These are phyloP conservation scores for Myochromella boudieri DNA, from an alignment of 768 basidiomycete species.

Conservation along the genomic window DNA sequence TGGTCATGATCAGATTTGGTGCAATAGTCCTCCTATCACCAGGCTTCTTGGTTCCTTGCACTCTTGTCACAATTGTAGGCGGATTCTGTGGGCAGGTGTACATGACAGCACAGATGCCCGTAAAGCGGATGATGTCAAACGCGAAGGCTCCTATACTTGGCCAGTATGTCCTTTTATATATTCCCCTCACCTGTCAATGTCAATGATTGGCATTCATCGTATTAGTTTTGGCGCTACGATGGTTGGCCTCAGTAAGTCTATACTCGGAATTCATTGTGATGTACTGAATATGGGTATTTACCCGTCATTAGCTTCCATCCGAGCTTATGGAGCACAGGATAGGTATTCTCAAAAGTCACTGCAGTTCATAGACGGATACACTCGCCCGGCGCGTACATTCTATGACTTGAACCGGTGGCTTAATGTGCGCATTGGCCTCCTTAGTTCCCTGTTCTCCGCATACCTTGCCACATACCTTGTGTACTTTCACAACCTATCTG, in stretches of 20 bases:
- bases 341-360: slow-evolving; percentile 41
- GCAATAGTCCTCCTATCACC: slow-evolving; percentile 44
- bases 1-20: slow-evolving; percentile 37
- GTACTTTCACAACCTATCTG: slow-evolving; percentile 37
- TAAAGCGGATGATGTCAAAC: slow-evolving; percentile 46
- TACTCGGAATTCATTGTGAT: background rate
- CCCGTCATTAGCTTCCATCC: slow-evolving; percentile 42
- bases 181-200: slow-evolving; percentile 1
- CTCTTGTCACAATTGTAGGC: slow-evolving; percentile 40
- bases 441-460: slow-evolving; percentile 55
- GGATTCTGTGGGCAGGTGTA: slow-evolving; percentile 40
- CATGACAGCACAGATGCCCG: slow-evolving; percentile 42
- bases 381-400: slow-evolving; percentile 41
- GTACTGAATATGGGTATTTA: background rate
- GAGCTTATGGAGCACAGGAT: slow-evolving; percentile 62
- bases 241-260: slow-evolving; percentile 45
- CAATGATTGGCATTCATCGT: background rate
- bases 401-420: slow-evolving; percentile 49
- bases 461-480: slow-evolving; percentile 53
- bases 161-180: slow-evolving; percentile 38
- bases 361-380: slow-evolving; percentile 51
- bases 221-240: slow-evolving; percentile 52
- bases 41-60: slow-evolving; percentile 40
- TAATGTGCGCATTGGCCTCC: slow-evolving; percentile 38
- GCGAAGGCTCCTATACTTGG: slow-evolving; percentile 29